phyloP scores from a whole-genome alignment of 2,329 filamentous ascomycete species.

The Colletotrichum nymphaeae region DNA sequence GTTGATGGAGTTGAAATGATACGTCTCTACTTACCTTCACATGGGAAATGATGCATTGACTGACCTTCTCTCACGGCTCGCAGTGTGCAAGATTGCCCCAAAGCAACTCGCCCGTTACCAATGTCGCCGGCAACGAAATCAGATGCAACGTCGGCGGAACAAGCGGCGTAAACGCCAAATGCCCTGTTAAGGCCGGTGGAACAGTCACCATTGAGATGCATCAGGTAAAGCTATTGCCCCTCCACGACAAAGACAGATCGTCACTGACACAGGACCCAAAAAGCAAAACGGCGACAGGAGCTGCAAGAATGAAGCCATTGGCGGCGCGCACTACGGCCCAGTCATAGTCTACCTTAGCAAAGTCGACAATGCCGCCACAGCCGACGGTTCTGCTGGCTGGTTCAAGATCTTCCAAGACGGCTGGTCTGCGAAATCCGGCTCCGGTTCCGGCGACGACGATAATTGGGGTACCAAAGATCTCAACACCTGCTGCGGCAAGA shows the following conservation, averaged over 20 bases:
- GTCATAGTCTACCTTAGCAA: slow-evolving; percentile 64
- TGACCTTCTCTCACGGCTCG: slow-evolving; percentile 44
- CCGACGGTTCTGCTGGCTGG: slow-evolving; percentile 56
- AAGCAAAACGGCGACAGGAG: slow-evolving; percentile 59
- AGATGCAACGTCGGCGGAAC: slow-evolving; percentile 57
- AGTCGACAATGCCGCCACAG: slow-evolving; percentile 58
- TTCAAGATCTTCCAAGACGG: slow-evolving; percentile 66
- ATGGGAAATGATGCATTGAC: background rate
- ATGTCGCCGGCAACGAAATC: slow-evolving; percentile 54
- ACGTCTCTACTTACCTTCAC: slow-evolving; percentile 38
- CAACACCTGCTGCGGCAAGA: slow-evolving; percentile 53
- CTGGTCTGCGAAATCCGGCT: slow-evolving; percentile 46
- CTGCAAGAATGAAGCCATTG: slow-evolving; percentile 61
- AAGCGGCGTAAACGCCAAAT: slow-evolving; percentile 52
- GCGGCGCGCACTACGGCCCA: slow-evolving; percentile 65
- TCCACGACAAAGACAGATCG: too few relatives aligned
- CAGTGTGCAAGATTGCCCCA: slow-evolving; percentile 60
- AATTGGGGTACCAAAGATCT: slow-evolving; percentile 58
- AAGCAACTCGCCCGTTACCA: slow-evolving; percentile 63
- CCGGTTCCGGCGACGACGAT: slow-evolving; percentile 55
- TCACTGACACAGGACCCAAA: slow-evolving; percentile 4
- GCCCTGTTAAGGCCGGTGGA: slow-evolving; percentile 57
- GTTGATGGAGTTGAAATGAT: slow-evolving; percentile 54
- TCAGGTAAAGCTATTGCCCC: slow-evolving; percentile 44
- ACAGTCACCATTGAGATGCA: slow-evolving; percentile 70